These are phyloP conservation scores for Linnemannia hyalina DNA, from an alignment of 192 early-diverging fungal genomes.

Conservation along the genomic window DNA sequence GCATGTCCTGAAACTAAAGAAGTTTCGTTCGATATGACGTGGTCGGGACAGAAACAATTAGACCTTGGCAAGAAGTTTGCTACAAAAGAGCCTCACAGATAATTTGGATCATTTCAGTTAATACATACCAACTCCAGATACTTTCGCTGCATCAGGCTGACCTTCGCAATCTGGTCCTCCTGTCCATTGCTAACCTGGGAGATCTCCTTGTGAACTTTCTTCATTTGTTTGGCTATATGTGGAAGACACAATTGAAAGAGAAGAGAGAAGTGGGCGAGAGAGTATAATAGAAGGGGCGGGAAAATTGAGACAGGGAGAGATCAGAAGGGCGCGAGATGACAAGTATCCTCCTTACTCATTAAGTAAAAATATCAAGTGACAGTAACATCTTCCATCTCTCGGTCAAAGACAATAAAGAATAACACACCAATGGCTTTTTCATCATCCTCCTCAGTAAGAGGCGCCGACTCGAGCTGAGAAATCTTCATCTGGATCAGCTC, in stretches of 20 bases:
- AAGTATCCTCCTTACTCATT: background rate
- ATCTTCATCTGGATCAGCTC: constrained; percentile 70
- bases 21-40: background rate
- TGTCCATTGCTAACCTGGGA: constrained; percentile 62
- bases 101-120: background rate
- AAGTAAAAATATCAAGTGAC: background rate
- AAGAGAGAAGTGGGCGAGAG: background rate
- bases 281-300: background rate
- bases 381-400: background rate
- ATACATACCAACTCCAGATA: constrained; percentile 70
- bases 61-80: background rate
- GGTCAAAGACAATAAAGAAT: background rate
- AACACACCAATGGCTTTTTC: constrained; percentile 67
- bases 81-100: background rate
- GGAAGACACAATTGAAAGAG: background rate
- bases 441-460: constrained; percentile 67
- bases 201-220: constrained; percentile 70
- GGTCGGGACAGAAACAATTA: background rate
- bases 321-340: background rate
- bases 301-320: background rate
- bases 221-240: constrained; percentile 67
- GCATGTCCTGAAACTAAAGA: constrained; percentile 68
- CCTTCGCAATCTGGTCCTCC: constrained; percentile 59
- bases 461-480: constrained; percentile 64
- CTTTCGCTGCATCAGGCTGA: constrained; percentile 64